These are phyloP conservation scores for Kazachstania bromeliacearum DNA, from an alignment of 805 yeast genomes.

Conservation along the genomic window DNA sequence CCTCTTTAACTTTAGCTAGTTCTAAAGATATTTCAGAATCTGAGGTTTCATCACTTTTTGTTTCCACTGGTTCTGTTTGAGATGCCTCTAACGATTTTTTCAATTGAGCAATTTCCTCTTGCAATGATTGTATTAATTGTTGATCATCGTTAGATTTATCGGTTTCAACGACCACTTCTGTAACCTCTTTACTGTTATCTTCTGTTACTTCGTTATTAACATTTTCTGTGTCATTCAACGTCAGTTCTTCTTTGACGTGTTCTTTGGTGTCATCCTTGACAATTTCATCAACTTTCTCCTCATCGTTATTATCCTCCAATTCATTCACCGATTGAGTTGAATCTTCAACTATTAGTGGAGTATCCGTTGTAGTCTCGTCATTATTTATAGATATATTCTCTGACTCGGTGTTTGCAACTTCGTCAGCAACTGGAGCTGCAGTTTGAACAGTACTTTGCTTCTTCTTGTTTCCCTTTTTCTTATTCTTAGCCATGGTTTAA, in stretches of 20 bases:
- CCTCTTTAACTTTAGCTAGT: slow-evolving; percentile 34
- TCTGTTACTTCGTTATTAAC: no score
- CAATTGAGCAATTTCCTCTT: slow-evolving; percentile 4
- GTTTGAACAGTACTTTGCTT: not conserved
- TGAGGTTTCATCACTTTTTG: not conserved
- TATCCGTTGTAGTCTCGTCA: not conserved
- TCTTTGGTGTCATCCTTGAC: no score
- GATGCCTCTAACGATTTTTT: not conserved
- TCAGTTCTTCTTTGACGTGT: no score
- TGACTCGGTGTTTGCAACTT: not conserved
- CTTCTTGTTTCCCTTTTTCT: slow-evolving; percentile 9
- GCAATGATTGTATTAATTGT: not conserved
- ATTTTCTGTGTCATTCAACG: not conserved
- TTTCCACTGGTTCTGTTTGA: slow-evolving; percentile 1
- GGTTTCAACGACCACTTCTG: not conserved
- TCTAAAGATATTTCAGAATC: slow-evolving; percentile 14
- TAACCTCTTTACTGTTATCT: not conserved
- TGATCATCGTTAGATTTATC: not conserved
- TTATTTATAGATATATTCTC: not conserved
- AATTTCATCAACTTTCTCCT: not conserved
- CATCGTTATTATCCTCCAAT: not conserved
- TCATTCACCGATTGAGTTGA: no score
- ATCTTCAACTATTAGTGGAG: not conserved
- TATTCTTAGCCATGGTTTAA: slow-evolving; percentile 16
- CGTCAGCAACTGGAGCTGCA: not conserved